Evolutionary conservation across 768 basidiomycete genomes (phyloP).

Genomic region (Pulveroboletus sp.): DNA sequence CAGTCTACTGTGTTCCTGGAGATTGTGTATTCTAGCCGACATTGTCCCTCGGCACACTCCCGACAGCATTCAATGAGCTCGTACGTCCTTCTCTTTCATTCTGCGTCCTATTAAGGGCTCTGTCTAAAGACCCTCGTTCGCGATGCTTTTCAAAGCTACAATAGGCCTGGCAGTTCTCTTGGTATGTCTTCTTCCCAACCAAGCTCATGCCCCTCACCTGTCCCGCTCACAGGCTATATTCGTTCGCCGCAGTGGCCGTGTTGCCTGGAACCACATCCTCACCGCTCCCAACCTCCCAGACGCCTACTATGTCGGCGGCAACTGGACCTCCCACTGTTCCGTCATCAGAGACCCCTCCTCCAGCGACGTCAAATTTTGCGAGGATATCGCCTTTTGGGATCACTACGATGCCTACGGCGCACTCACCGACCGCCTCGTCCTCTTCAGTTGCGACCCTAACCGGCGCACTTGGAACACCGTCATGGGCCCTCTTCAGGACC

Average conservation of each 20-base stretch:
- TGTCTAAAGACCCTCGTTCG: neutral
- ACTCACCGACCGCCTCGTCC: constrained; percentile 41
- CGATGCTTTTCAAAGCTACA: constrained; percentile 13
- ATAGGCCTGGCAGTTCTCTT: constrained; percentile 5
- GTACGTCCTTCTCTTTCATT: neutral
- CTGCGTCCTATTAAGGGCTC: too few species aligned
- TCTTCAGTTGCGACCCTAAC: constrained; percentile 39
- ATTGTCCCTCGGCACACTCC: too few species aligned
- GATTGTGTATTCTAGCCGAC: too few species aligned
- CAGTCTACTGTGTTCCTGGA: too few species aligned
- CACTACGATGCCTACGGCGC: constrained; percentile 37
- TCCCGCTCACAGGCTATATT: constrained; percentile 34
- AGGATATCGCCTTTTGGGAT: constrained; percentile 67
- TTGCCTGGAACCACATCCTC: constrained; percentile 40
- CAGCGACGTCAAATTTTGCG: constrained; percentile 45
- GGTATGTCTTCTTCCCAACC: constrained; percentile 1
- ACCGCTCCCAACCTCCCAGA: constrained; percentile 40
- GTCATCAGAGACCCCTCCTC: constrained; percentile 33
- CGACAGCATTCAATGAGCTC: too few species aligned
- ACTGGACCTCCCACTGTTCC: constrained; percentile 44
- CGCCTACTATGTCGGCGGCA: constrained; percentile 48
- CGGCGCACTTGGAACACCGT: constrained; percentile 69
- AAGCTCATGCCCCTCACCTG: neutral
- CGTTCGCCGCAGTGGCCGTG: constrained; percentile 41
- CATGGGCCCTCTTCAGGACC: constrained; percentile 63